phyloP scores from a whole-genome alignment of 2,329 filamentous ascomycete genomes.

The Periconia macrospinosa region DNA sequence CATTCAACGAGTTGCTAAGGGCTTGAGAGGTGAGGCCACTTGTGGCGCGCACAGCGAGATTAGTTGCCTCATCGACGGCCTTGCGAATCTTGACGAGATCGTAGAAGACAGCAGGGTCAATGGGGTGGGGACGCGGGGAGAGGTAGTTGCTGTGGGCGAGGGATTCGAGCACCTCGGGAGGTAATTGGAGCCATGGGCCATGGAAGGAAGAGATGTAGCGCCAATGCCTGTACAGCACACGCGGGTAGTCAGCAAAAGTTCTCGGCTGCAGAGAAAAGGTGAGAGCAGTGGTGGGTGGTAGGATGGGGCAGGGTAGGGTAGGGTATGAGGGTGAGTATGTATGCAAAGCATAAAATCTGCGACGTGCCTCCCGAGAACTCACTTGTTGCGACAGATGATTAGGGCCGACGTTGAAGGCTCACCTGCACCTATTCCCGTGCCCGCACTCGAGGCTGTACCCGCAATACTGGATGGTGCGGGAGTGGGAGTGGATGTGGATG shows the following conservation, averaged over 20 bases:
- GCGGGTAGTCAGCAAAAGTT: conserved; percentile 12
- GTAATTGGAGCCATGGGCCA: conserved; percentile 80
- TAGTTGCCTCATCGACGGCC: conserved; percentile 77
- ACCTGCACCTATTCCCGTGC: too few relatives aligned
- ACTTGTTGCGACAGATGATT: conserved; percentile 49
- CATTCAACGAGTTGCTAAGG: conserved; percentile 59
- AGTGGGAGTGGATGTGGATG: neutral
- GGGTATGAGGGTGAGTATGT: conserved; percentile 7
- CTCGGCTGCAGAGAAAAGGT: neutral
- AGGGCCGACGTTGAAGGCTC: conserved; percentile 37
- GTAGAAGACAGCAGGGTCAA: conserved; percentile 80
- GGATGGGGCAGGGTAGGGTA: neutral
- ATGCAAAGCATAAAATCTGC: conserved; percentile 1
- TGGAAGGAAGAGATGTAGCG: conserved; percentile 82
- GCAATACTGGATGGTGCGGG: neutral
- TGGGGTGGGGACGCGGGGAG: conserved; percentile 71
- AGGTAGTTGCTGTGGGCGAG: conserved; percentile 80
- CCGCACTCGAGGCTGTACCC: too few relatives aligned
- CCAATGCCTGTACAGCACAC: conserved; percentile 66
- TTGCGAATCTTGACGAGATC: conserved; percentile 81
- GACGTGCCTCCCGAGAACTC: conserved; percentile 36
- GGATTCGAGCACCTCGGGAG: conserved; percentile 75
- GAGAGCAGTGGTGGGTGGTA: neutral
- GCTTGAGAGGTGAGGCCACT: conserved; percentile 70
- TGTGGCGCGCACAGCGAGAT: conserved; percentile 74